phyloP scores from a whole-genome alignment of 441 rosid genomes.

The Daphne laureola region DNA sequence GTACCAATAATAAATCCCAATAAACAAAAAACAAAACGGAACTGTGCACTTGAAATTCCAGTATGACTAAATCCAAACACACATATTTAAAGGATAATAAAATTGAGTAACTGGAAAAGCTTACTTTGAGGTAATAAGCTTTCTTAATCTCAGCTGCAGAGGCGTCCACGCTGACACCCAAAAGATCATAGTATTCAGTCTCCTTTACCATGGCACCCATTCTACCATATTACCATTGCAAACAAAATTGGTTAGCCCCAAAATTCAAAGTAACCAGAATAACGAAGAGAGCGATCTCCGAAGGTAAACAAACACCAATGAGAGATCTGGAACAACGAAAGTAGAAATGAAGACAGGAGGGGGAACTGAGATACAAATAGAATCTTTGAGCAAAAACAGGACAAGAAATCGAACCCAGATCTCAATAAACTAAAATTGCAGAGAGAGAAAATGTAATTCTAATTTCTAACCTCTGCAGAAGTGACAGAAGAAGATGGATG shows the following conservation, averaged over 20 bases:
- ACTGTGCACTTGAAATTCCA: background rate
- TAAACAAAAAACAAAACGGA: too few species aligned
- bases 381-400: too few species aligned
- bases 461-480: too few species aligned
- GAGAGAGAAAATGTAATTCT: too few species aligned
- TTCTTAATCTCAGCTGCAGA: constrained; percentile 75
- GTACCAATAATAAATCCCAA: too few species aligned
- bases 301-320: constrained; percentile 5
- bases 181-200: constrained; percentile 48
- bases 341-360: background rate
- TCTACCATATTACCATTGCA: constrained; percentile 7
- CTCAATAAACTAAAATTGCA: too few species aligned
- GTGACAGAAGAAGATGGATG: too few species aligned
- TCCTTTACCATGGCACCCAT: constrained; percentile 58
- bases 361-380: too few species aligned
- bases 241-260: constrained; percentile 15
- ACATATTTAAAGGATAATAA: background rate
- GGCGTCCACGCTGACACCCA: constrained; percentile 60
- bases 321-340: background rate
- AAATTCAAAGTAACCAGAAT: background rate
- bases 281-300: too few species aligned
- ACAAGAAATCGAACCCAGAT: too few species aligned
- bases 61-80: background rate
- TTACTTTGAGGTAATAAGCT: constrained; percentile 75
- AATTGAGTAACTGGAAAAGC: constrained; percentile 1